phyloP scores from a whole-genome alignment of 306 rosid genomes.

The Acacia confusa region DNA sequence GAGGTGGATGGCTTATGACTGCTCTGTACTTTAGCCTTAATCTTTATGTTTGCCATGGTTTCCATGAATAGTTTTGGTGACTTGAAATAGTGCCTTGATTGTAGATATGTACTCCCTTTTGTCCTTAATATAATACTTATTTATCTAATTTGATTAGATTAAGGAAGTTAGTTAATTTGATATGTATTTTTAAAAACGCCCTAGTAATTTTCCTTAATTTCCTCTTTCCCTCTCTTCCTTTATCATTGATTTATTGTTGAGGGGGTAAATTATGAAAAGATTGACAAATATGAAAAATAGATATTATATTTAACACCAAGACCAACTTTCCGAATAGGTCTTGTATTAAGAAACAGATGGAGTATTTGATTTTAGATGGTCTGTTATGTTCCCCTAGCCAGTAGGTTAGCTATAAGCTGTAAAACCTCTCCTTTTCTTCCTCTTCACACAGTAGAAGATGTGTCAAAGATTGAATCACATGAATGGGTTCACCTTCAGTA shows the following conservation, averaged over 20 bases:
- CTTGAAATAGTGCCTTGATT: neutral
- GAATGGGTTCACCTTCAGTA: neutral
- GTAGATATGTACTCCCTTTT: neutral
- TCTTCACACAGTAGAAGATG: neutral
- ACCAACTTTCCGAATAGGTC: too few species aligned
- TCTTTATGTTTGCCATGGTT: neutral
- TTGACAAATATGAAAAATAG: too few species aligned
- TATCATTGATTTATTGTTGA: too few species aligned
- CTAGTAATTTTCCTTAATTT: too few species aligned
- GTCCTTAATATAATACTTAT: too few species aligned
- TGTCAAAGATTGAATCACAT: neutral
- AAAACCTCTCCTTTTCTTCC: neutral
- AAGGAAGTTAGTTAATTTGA: too few species aligned
- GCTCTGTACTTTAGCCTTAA: neutral
- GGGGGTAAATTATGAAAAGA: too few species aligned
- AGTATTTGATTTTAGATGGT: neutral
- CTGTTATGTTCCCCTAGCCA: neutral
- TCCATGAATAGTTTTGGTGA: neutral
- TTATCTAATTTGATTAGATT: too few species aligned
- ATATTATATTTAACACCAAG: too few species aligned
- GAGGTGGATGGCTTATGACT: neutral
- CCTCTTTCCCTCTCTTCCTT: too few species aligned
- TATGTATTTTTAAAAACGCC: too few species aligned
- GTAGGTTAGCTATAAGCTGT: neutral
- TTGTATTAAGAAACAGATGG: too few species aligned